Percentiles rank a stretch among this genome's conserved stretches.
These are phyloP conservation scores for Trifolium repens DNA, from an alignment of 306 rosid genomes.

Conservation along the genomic window DNA sequence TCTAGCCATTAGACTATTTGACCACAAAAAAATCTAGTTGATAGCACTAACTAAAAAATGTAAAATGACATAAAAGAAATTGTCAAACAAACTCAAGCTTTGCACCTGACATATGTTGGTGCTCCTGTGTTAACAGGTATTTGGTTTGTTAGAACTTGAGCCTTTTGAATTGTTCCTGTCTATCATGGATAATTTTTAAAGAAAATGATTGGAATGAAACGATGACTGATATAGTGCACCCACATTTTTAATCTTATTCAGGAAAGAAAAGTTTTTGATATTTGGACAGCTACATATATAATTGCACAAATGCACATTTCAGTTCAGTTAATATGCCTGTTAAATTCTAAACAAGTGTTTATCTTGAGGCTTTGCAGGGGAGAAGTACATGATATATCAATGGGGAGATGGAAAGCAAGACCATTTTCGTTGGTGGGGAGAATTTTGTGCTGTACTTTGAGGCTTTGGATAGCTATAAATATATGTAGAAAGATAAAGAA, in stretches of 20 bases:
- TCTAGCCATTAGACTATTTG: too few relatives aligned
- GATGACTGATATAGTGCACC: neutral
- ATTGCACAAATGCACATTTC: neutral
- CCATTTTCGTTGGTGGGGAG: neutral
- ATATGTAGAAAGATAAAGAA: neutral
- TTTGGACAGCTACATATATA: neutral
- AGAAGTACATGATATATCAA: neutral
- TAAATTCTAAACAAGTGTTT: conserved; percentile 2
- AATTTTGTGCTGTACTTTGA: neutral
- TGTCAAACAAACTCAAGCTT: conserved; percentile 9
- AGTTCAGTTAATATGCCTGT: conserved; percentile 5
- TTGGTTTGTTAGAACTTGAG: conserved; percentile 3
- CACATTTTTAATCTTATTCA: neutral
- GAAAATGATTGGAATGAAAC: neutral
- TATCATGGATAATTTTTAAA: neutral
- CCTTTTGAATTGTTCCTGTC: neutral
- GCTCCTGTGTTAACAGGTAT: neutral
- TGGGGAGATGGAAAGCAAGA: neutral
- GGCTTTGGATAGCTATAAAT: neutral
- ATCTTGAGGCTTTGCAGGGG: conserved; percentile 1
- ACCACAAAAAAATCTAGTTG: neutral
- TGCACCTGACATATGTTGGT: neutral
- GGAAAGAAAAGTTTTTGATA: neutral
- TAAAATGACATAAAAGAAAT: neutral
- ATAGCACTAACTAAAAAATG: neutral